These are phyloP conservation scores for Ramalina peruviana DNA, from an alignment of 495 filamentous ascomycete genomes.

Conservation along the genomic window DNA sequence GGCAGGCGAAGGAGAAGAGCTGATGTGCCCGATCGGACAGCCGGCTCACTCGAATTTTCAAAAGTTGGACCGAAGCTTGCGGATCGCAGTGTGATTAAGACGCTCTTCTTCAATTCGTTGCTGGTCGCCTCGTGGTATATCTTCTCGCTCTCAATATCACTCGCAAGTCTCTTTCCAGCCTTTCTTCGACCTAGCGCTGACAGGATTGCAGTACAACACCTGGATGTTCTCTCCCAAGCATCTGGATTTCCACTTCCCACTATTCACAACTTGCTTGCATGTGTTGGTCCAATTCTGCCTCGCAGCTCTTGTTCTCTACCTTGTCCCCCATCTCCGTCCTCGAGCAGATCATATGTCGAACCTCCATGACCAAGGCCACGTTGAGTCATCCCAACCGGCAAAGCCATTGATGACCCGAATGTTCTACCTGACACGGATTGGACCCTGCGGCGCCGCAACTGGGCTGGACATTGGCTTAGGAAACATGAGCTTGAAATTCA, in stretches of 20 bases:
- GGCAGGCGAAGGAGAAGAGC: constrained; percentile 52
- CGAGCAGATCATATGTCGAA: constrained; percentile 28
- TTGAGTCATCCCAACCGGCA: constrained; percentile 26
- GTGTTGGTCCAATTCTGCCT: constrained; percentile 93
- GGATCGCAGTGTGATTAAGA: constrained; percentile 58
- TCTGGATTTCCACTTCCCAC: constrained; percentile 81
- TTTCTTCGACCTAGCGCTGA: neutral
- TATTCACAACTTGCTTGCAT: constrained; percentile 91
- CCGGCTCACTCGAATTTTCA: constrained; percentile 27
- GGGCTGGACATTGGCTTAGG: constrained; percentile 93
- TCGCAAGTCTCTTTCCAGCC: constrained; percentile 43
- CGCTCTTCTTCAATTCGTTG: constrained; percentile 51
- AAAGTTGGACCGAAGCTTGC: constrained; percentile 29
- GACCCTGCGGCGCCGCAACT: constrained; percentile 84
- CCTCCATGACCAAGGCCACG: constrained; percentile 29
- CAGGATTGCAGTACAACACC: constrained; percentile 72
- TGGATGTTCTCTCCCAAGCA: constrained; percentile 94
- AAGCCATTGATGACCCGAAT: constrained; percentile 75
- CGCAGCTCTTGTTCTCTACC: constrained; percentile 62
- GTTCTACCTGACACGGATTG: constrained; percentile 88
- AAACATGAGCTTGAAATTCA: constrained; percentile 91
- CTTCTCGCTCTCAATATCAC: constrained; percentile 87
- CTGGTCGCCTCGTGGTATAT: constrained; percentile 87
- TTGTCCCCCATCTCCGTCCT: constrained; percentile 76
- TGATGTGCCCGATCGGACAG: constrained; percentile 61